These are phyloP conservation scores for Kodamaea suecica DNA, from an alignment of 1,139 yeast genomes.

Conservation along the genomic window DNA sequence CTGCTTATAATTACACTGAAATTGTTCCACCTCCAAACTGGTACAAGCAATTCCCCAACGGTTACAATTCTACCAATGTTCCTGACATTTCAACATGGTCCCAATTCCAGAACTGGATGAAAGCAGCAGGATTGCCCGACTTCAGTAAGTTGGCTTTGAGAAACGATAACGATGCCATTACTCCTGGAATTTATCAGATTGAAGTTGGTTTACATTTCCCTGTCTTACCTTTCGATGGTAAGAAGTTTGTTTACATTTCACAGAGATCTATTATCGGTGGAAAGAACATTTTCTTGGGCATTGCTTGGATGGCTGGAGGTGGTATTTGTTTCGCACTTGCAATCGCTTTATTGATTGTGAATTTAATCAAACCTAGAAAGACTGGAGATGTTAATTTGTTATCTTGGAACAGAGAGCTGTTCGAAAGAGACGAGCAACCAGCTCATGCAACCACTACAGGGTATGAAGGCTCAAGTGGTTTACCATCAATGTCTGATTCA, in stretches of 20 bases:
- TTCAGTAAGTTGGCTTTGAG: constrained; percentile 80
- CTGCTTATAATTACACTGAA: constrained; percentile 63
- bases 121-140: constrained; percentile 83
- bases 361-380: constrained; percentile 64
- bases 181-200: constrained; percentile 68
- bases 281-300: constrained; percentile 80
- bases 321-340: constrained; percentile 73
- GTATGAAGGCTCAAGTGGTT: background rate
- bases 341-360: constrained; percentile 55
- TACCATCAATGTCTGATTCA: background rate
- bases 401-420: constrained; percentile 62
- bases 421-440: background rate
- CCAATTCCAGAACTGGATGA: constrained; percentile 97
- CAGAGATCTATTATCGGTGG: constrained; percentile 92
- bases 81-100: constrained; percentile 80
- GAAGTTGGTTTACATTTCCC: constrained; percentile 85
- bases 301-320: constrained; percentile 91
- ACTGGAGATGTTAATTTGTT: constrained; percentile 70
- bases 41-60: constrained; percentile 80
- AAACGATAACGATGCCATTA: constrained; percentile 63
- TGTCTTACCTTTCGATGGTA: constrained; percentile 76
- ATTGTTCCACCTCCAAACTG: constrained; percentile 97
- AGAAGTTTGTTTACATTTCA: constrained; percentile 73
- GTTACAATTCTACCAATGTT: constrained; percentile 77
- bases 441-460: no score